Evolutionary conservation across 768 basidiomycete species (phyloP).

Genomic region (Gymnopilus junonius): DNA sequence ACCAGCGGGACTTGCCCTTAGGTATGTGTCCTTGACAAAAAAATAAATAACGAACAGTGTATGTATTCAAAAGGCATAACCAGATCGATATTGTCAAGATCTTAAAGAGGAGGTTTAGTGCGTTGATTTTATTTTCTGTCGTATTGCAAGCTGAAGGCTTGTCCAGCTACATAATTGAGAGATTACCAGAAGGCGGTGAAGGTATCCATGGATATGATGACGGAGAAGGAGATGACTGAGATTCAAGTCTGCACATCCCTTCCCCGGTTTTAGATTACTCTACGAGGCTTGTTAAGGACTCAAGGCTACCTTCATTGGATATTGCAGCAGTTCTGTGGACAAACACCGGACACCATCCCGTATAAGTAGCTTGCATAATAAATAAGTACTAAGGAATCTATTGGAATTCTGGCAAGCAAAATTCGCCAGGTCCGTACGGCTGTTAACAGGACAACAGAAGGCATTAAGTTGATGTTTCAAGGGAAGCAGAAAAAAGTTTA

Average conservation of each 20-base stretch:
- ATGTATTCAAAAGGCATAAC: not conserved
- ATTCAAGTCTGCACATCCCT: not conserved
- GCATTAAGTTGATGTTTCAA: conserved; percentile 7
- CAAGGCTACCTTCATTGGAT: not conserved
- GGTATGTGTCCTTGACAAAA: conserved; percentile 45
- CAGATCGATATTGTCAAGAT: conserved; percentile 86
- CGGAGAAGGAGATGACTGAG: conserved; percentile 79
- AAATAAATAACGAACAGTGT: not conserved
- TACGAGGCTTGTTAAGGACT: not conserved
- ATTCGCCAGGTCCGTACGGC: conserved; percentile 95
- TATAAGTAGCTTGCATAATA: conserved; percentile 3
- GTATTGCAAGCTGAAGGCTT: not conserved
- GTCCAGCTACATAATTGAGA: conserved; percentile 66
- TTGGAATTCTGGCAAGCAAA: conserved; percentile 84
- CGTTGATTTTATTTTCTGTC: conserved; percentile 29
- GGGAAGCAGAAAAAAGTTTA: conserved; percentile 32
- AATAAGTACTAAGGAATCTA: conserved; percentile 40
- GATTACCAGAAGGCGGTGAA: conserved; percentile 75
- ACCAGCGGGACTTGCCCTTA: conserved; percentile 73
- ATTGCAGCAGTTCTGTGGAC: not conserved
- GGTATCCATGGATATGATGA: conserved; percentile 78
- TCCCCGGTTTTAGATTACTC: not conserved
- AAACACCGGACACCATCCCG: not conserved
- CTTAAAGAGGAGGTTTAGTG: conserved; percentile 85
- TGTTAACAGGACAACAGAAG: conserved; percentile 33